Base-by-base conservation (phyloP, 139 green algal genomes). In the Tetraselmis chui region DNA sequence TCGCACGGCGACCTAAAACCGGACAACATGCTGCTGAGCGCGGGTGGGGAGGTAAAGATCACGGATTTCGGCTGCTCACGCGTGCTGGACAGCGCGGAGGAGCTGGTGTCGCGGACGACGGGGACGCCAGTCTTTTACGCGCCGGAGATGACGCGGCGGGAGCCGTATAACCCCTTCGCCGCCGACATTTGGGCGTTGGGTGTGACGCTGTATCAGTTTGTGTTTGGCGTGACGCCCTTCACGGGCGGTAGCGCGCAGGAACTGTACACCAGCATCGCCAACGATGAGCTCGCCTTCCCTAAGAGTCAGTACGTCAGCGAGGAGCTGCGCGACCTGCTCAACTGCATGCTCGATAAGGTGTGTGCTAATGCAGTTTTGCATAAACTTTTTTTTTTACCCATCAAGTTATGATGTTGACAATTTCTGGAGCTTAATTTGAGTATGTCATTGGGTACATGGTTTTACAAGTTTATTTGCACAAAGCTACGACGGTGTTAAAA, bases 1-100 rank as follows among this genome's bases (percentile, higher is more conserved):
- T 90, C 96, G 59, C 94, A 96, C 83, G 88, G 93, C 25, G 94
- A 97, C 87, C 58, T 97, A 27, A 97, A 97, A 87, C 93, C 94
- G 0, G 94, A 98, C 82, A 98, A 98, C 89, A 88, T 97, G 86
- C 89, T 97, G 78, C 84, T 96, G 31, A 85, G 80, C 1, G 90
- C 88, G 1, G 86, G 86, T n/a, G 91, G 92, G 0, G 82, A 87
- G n/a, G 89, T 98, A 18, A 97, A 97, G 80, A 95, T 98, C 76
- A 89, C 85, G 18, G 95, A 98, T 86, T 97, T 98, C 89, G 95
- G 95, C 28, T 91, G 91, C 79, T 88, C 87, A 28, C 83, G 85
- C 80, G 89, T 93, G 30, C 91, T 95, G 79, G 88, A 87, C 31
- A 90, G 84, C 26, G 89, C 87, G 83, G 76, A 87, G 30, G 2